Conservation (phyloP, 2,329 filamentous ascomycete genomes). For the Penicillium frequentans region DNA sequence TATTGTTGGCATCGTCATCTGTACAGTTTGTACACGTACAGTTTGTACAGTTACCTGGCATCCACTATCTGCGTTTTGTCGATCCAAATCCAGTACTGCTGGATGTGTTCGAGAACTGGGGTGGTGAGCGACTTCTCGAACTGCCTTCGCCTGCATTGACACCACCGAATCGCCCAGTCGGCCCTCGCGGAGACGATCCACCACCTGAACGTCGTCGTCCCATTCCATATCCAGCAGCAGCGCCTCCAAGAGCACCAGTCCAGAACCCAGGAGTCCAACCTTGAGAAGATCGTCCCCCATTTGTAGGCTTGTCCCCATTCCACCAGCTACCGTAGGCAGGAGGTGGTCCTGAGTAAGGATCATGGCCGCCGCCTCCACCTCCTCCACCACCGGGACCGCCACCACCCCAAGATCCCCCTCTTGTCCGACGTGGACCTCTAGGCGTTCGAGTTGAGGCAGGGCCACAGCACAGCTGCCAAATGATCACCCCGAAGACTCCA, state of each 20-base stretch:
- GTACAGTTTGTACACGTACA: neutral
- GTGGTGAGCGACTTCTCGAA: constrained; percentile 30
- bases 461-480: constrained; percentile 29
- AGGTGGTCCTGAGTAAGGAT: constrained; percentile 37
- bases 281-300: constrained; percentile 14
- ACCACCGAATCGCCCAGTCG: constrained; percentile 13
- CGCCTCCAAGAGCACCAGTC: constrained; percentile 46
- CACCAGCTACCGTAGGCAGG: constrained; percentile 40
- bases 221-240: constrained; percentile 43
- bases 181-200: constrained; percentile 14
- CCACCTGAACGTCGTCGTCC: constrained; percentile 32
- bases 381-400: constrained; percentile 34
- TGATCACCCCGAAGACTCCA: constrained; percentile 29
- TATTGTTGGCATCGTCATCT: neutral
- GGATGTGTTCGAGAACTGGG: constrained; percentile 33
- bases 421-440: constrained; percentile 19
- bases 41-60: neutral
- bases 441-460: constrained; percentile 6
- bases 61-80: constrained; percentile 39
- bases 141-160: constrained; percentile 35
- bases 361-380: constrained; percentile 32
- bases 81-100: constrained; percentile 49
- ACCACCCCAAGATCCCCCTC: constrained; percentile 31
- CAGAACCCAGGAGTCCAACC: constrained; percentile 51
- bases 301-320: constrained; percentile 17